Base-by-base conservation (phyloP, 2,329 filamentous ascomycete species). In the Zasmidium cellare region DNA sequence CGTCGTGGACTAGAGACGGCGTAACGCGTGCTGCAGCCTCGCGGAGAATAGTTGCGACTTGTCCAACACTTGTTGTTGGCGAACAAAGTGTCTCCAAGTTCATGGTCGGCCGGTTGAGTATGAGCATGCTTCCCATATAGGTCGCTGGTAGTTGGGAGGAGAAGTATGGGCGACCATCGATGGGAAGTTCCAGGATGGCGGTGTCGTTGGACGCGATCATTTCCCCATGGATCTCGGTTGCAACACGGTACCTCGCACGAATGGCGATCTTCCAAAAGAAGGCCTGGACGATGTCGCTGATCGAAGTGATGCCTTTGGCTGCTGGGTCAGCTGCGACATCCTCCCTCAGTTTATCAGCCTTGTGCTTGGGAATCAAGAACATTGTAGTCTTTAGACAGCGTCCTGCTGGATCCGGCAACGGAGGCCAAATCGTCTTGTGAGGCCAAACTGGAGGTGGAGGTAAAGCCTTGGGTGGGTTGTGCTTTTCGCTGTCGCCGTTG, bases 181-280 rank as follows among this genome's bases (percentile, higher is more conserved):
- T 74, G 1, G 72, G 68, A 3, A 73, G 51, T 41, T 77, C 74
- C 5, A 77, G 61, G 38, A 75, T 72, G 1, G 71, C 71, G 9
- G 65, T 51, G 7, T 70, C 67, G 7, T 71, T 64, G 0, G 66
- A 58, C 0, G 62, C 63, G 1, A 57, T 64, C 14, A 65, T 44
- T 22, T 66, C 31, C 14, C 51, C 59, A 12, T n/a, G 56, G 20
- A 56, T 52, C 49, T 66, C 61, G 19, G 49, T 70, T 7, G 67
- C 72, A 1, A 74, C 72, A 1, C 68, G 70, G 44, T 73, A 72
- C 12, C 75, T 67, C 1, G 74, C 71, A 19, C 69, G 65, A 45
- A 76, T 69, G 0, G 73, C 67, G 0, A 70, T 67, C 0, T 74
- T 70, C 76, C 76, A 77, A 57, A 76, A 70, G 50, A 77, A 74